Evolutionary conservation across 169 alveolate species (phyloP).

Genomic region (Plasmodium billcollinsi): DNA sequence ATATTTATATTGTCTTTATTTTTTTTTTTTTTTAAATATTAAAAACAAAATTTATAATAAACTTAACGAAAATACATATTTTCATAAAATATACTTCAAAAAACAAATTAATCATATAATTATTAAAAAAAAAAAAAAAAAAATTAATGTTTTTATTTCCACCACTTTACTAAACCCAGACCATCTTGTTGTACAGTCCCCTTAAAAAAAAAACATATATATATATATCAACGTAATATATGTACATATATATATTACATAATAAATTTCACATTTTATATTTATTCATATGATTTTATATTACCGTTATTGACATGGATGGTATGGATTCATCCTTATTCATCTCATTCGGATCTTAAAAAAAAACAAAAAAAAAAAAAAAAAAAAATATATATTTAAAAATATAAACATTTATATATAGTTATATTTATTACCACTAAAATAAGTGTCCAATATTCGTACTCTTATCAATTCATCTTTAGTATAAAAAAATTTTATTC

Average conservation of each 20-base stretch:
- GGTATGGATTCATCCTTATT: constrained; percentile 46
- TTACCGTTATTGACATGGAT: constrained; percentile 73
- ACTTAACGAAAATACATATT: not conserved
- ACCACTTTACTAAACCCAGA: constrained; percentile 65
- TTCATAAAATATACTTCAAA: not conserved
- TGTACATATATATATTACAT: not conserved
- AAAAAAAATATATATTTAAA: not conserved
- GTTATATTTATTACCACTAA: constrained; percentile 33
- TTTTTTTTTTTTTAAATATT: not conserved
- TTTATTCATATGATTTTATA: not conserved
- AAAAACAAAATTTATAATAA: not conserved
- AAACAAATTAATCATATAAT: not conserved
- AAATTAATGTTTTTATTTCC: constrained; percentile 15
- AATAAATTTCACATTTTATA: not conserved
- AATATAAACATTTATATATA: not conserved
- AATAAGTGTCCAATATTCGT: constrained; percentile 57
- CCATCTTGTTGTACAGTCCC: constrained; percentile 76
- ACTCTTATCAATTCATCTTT: constrained; percentile 52
- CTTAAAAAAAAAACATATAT: constrained; percentile 7
- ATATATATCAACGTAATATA: not conserved
- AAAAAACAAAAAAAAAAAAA: constrained; percentile 4
- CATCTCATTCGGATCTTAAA: constrained; percentile 54
- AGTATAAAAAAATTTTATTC: constrained; percentile 60
- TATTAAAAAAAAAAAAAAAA: constrained; percentile 5
- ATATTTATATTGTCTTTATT: not conserved